Base-by-base conservation (phyloP, 2,329 filamentous ascomycete genomes). In the Davidsoniella virescens region DNA sequence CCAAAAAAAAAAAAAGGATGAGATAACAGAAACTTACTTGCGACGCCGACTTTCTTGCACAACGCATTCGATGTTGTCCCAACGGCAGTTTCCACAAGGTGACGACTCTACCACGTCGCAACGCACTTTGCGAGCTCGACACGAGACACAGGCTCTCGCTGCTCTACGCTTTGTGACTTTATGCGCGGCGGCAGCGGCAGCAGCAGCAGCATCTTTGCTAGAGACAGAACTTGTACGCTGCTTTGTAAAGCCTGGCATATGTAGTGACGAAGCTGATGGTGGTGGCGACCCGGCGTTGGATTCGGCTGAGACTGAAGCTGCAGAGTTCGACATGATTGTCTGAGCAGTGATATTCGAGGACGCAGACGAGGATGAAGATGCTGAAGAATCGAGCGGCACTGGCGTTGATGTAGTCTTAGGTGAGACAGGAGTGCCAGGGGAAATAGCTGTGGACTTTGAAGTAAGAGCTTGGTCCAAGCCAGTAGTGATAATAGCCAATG, bases 51-150 rank as follows among this genome's bases (percentile, higher is more conserved):
- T 90, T 64, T 93, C 80, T 56, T 82, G 80, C 20, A 85, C 78
- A 50, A 82, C 70, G 65, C 83, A 87, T 62, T 85, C 80, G 52
- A 87, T 81, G 61, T 84, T 80, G 63, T 87, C 83, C 68, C 84
- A 76, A 55, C 84, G 73, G 67, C 87, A 93, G 65, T 94, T 94
- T 51, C 84, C 87, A 64, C 87, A 94, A 1, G 87, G 87, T 41
- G 82, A 82, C 45, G 83, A 82, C 64, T 94, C 87, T 53, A 92
- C 87, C 51, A 94, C 87, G 68, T 95, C 88, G 69, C 88, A 95
- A 52, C 88, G 78, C 40, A 95, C 88, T 64, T 95, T 95, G 61
- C 88, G 80, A 52, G 84, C 80, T 59, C 88, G 77, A 66, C 88
- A 94, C 58, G 83, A 87, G 55, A 87, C 85, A 63, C 88, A 95